A percentile compares a stretch with the other conserved stretches of the same genome.
These are phyloP conservation scores for Termitomyces heimii DNA, from an alignment of 768 basidiomycete genomes.

Conservation along the genomic window DNA sequence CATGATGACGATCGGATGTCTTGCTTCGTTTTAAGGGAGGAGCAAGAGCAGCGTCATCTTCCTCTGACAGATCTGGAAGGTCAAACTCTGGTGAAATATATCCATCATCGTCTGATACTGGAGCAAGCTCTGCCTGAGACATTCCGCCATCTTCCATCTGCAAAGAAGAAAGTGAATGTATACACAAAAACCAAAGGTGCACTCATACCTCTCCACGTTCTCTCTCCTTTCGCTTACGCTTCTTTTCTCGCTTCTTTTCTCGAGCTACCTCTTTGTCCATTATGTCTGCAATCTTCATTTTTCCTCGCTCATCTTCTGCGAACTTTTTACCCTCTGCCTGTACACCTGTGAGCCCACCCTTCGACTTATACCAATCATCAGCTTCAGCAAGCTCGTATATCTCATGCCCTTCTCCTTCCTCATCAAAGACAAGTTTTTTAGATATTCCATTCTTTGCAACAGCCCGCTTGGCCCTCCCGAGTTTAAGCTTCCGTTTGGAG, in stretches of 20 bases:
- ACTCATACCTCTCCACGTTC: conserved; percentile 41
- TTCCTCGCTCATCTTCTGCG: conserved; percentile 65
- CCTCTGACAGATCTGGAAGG: conserved; percentile 21
- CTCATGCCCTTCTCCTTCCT: conserved; percentile 75
- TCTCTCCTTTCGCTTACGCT: conserved; percentile 82
- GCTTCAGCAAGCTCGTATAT: conserved; percentile 78
- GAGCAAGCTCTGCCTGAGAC: conserved; percentile 26
- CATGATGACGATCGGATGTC: conserved; percentile 1
- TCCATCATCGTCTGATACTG: conserved; percentile 43
- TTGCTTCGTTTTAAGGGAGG: conserved; percentile 26
- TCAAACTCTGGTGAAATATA: conserved; percentile 72
- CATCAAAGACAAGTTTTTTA: conserved; percentile 86
- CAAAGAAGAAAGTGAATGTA: conserved; percentile 8
- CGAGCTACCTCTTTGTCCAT: conserved; percentile 77
- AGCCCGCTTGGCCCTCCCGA: conserved; percentile 68
- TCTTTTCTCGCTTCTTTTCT: conserved; percentile 89
- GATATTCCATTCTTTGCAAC: conserved; percentile 56
- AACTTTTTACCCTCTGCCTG: conserved; percentile 64
- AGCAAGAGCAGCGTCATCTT: conserved; percentile 28
- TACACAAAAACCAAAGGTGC: neutral
- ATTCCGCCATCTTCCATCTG: conserved; percentile 25
- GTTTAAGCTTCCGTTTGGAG: conserved; percentile 85
- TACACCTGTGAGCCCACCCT: conserved; percentile 58
- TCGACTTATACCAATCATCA: conserved; percentile 62
- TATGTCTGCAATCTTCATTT: conserved; percentile 65